Conservation (phyloP, 1,284 basidiomycete genomes). For the Tausonia pullulans region DNA sequence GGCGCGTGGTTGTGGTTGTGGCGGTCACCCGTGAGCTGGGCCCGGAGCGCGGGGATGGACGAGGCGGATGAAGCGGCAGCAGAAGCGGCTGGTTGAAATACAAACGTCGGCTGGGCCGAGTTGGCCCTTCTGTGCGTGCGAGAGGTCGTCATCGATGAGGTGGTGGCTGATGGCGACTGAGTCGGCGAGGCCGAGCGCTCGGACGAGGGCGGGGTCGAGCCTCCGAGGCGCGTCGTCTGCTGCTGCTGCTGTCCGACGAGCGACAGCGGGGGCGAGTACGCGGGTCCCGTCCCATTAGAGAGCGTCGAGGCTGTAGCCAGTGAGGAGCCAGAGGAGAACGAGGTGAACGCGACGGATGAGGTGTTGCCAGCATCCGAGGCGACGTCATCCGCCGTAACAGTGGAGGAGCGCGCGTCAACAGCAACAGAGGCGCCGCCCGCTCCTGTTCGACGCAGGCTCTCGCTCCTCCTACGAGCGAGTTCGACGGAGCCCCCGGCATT, state of each 20-base stretch:
- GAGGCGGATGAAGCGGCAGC: background rate
- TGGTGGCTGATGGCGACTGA: background rate
- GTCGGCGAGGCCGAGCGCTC: background rate
- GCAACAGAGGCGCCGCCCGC: too few relatives aligned
- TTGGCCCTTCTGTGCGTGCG: conserved; percentile 6
- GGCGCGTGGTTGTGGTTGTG: background rate
- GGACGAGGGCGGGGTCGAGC: too few relatives aligned
- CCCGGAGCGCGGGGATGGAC: background rate
- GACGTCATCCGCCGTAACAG: too few relatives aligned
- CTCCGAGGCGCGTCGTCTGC: background rate
- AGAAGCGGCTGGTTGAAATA: conserved; percentile 6
- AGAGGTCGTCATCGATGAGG: background rate
- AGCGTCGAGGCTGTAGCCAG: background rate
- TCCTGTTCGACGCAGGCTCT: too few relatives aligned
- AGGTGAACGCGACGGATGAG: too few relatives aligned
- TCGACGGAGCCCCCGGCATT: too few relatives aligned
- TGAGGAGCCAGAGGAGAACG: background rate
- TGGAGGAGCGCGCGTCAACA: too few relatives aligned
- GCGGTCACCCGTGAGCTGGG: conserved; percentile 4
- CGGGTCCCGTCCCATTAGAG: conserved; percentile 1
- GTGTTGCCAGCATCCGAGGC: too few relatives aligned
- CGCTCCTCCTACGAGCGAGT: too few relatives aligned
- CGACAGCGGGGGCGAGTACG: background rate
- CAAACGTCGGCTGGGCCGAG: conserved; percentile 12
- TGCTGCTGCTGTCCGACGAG: background rate